Evolutionary conservation across 306 rosid genomes (phyloP).

Genomic region (Prosopis cineraria): DNA sequence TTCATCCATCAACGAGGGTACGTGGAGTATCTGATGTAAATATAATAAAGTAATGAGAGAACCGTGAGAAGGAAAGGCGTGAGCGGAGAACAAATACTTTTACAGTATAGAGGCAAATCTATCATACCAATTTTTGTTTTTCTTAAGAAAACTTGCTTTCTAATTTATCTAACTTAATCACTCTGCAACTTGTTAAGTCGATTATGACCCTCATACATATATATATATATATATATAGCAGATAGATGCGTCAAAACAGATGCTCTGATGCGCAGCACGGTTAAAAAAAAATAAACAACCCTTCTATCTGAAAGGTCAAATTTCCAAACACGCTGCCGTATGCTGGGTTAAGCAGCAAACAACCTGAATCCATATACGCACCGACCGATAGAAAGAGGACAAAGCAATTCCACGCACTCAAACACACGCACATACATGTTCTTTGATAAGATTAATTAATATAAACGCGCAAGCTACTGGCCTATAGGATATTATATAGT

Average conservation of each 20-base stretch:
- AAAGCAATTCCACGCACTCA: not conserved
- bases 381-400: not conserved
- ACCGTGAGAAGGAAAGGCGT: slow-evolving; percentile 14
- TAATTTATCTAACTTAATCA: not conserved
- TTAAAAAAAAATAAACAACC: not conserved
- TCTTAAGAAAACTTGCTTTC: not conserved
- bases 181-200: slow-evolving; percentile 6
- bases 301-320: not conserved
- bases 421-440: not conserved
- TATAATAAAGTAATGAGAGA: not conserved
- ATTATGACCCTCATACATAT: not conserved
- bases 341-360: not conserved
- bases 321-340: not conserved
- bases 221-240: no score
- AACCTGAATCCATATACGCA: not conserved
- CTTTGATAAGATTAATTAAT: not conserved
- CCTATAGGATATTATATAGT: not conserved
- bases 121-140: not conserved
- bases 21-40: slow-evolving; percentile 8
- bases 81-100: slow-evolving; percentile 3
- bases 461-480: not conserved
- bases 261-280: not conserved
- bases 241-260: not conserved
- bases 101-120: not conserved
- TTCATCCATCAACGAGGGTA: not conserved